A percentile compares a stretch with the other conserved stretches of the same genome.
Conservation (phyloP, 1,139 yeast genomes). For the Yamadazyma atmosphaerica region DNA sequence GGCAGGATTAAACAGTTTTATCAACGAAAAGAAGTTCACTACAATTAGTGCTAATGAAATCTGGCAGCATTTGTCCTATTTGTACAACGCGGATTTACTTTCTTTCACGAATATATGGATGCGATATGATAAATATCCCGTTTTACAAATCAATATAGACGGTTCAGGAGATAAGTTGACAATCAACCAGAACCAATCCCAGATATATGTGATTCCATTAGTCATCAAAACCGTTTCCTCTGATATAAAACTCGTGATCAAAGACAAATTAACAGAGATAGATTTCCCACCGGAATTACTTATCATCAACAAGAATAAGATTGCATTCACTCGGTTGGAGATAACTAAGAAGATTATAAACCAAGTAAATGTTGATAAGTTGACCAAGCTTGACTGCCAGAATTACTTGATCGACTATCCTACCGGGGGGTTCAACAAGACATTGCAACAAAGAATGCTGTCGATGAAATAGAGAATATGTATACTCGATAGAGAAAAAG, state of each 20-base stretch:
- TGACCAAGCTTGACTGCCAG: slow-evolving; percentile 14
- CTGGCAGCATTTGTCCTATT: slow-evolving; percentile 45
- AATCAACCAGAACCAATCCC: slow-evolving; percentile 54
- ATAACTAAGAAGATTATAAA: slow-evolving; percentile 15
- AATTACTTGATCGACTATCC: slow-evolving; percentile 17
- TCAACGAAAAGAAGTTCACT: slow-evolving; percentile 33
- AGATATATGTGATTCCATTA: slow-evolving; percentile 52
- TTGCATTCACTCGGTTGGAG: slow-evolving; percentile 13
- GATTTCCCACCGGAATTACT: slow-evolving; percentile 9
- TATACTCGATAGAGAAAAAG: slow-evolving; percentile 7
- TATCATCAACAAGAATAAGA: slow-evolving; percentile 13
- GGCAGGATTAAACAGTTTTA: slow-evolving; percentile 41
- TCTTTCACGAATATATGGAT: slow-evolving; percentile 59
- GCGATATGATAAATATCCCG: slow-evolving; percentile 58
- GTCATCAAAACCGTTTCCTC: slow-evolving; percentile 24
- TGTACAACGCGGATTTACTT: slow-evolving; percentile 31
- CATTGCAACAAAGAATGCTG: slow-evolving; percentile 7
- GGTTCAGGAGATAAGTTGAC: slow-evolving; percentile 24
- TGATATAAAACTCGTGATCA: slow-evolving; percentile 11
- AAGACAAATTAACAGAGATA: slow-evolving; percentile 12
- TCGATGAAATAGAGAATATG: neutral
- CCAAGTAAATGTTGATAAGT: slow-evolving; percentile 8
- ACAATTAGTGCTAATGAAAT: slow-evolving; percentile 56
- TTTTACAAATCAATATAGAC: slow-evolving; percentile 38
- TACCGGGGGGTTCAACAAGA: slow-evolving; percentile 8